These are phyloP conservation scores for Akanthomyces muscarius DNA, from an alignment of 2,329 filamentous ascomycete genomes.

Conservation along the genomic window DNA sequence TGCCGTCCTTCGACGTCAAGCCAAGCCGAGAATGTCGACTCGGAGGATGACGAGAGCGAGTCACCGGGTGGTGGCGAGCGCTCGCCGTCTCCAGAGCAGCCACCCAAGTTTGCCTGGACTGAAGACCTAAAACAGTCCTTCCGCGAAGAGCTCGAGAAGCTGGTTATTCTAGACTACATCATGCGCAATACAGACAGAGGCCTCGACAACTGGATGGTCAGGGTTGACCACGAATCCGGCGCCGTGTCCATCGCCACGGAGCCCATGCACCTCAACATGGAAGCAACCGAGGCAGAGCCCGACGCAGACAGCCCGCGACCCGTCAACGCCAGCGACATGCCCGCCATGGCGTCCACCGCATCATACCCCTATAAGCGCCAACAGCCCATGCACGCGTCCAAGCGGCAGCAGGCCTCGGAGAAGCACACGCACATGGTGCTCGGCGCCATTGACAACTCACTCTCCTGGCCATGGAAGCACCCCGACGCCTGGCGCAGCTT, in stretches of 20 bases:
- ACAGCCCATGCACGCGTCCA: conserved; percentile 78
- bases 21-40: conserved; percentile 59
- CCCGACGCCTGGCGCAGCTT: conserved; percentile 93
- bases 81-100: conserved; percentile 49
- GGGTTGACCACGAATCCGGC: conserved; percentile 80
- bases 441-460: conserved; percentile 93
- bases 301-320: conserved; percentile 57
- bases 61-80: conserved; percentile 32
- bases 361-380: conserved; percentile 70
- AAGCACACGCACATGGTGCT: conserved; percentile 63
- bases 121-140: conserved; percentile 85
- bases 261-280: conserved; percentile 64
- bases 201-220: conserved; percentile 99
- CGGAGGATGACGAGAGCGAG: conserved; percentile 51
- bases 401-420: conserved; percentile 41
- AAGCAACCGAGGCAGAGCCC: conserved; percentile 37
- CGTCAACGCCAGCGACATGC: conserved; percentile 47
- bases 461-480: conserved; percentile 99
- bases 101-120: conserved; percentile 75
- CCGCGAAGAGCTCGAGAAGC: conserved; percentile 89
- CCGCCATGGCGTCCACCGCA: conserved; percentile 37
- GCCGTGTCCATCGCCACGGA: conserved; percentile 84
- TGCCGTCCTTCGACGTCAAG: conserved; percentile 61
- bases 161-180: conserved; percentile 97
- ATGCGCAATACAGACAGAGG: conserved; percentile 98